phyloP scores from a whole-genome alignment of 2,329 filamentous ascomycete genomes.

The Phialemonium atrogriseum region DNA sequence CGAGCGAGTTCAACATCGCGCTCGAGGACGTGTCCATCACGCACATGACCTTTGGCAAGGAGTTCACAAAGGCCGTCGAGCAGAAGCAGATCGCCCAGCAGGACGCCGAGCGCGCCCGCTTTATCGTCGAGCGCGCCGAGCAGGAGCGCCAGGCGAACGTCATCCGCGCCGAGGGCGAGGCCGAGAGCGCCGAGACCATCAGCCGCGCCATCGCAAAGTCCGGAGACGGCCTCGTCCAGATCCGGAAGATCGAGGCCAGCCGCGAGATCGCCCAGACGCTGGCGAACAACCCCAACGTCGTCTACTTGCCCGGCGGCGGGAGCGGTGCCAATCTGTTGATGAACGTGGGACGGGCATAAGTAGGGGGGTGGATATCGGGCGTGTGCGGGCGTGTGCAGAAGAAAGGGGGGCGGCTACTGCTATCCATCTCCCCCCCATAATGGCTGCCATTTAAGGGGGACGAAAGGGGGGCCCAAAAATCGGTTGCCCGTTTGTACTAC shows the following conservation, averaged over 20 bases:
- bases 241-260: conserved; percentile 93
- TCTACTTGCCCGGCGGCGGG: conserved; percentile 77
- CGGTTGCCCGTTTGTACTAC: conserved; percentile 12
- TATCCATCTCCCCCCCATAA: too few species aligned
- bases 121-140: conserved; percentile 98
- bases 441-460: too few species aligned
- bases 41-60: conserved; percentile 99
- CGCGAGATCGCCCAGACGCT: conserved; percentile 91
- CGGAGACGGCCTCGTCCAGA: conserved; percentile 90
- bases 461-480: conserved; percentile 2
- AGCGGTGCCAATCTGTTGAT: conserved; percentile 52
- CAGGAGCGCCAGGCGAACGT: conserved; percentile 98
- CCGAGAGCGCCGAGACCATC: conserved; percentile 93
- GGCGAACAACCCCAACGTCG: conserved; percentile 86
- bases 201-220: conserved; percentile 86
- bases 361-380: too few species aligned
- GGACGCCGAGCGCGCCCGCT: conserved; percentile 92
- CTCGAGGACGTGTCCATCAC: conserved; percentile 99
- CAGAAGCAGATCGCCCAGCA: conserved; percentile 99
- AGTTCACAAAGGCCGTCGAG: conserved; percentile 97
- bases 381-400: neutral
- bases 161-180: conserved; percentile 95
- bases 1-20: conserved; percentile 95
- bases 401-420: neutral
- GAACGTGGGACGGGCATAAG: conserved; percentile 37